Conservation (phyloP, 306 rosid genomes). For the Vigna angularis region DNA sequence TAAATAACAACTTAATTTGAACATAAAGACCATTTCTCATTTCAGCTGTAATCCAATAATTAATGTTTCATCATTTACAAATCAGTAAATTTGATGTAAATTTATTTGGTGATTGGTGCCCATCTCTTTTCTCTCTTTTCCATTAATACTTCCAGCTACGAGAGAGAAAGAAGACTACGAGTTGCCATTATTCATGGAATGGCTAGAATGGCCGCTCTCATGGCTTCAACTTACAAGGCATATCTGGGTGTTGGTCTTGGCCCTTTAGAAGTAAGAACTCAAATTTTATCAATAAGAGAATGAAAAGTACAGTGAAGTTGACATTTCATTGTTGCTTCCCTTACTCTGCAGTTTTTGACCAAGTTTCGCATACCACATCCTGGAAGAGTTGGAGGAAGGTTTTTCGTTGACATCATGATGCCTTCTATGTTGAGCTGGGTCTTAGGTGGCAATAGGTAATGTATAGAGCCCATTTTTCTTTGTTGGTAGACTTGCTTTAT, state of each 20-base stretch:
- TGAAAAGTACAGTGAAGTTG: constrained; percentile 21
- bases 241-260: constrained; percentile 93
- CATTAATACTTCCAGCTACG: constrained; percentile 57
- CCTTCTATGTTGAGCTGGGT: constrained; percentile 91
- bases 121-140: neutral
- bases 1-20: constrained; percentile 14
- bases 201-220: constrained; percentile 94
- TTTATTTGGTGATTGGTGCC: constrained; percentile 26
- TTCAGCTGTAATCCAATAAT: constrained; percentile 25
- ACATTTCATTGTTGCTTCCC: constrained; percentile 12
- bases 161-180: constrained; percentile 69
- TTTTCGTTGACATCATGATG: constrained; percentile 77
- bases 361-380: constrained; percentile 88
- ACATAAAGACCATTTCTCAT: constrained; percentile 5
- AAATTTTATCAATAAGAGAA: constrained; percentile 10
- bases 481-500: constrained; percentile 15
- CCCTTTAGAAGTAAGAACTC: constrained; percentile 70
- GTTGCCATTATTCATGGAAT: constrained; percentile 89
- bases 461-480: constrained; percentile 24
- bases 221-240: constrained; percentile 96
- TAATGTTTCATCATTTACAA: constrained; percentile 26
- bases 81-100: constrained; percentile 11
- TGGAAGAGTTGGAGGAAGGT: constrained; percentile 88
- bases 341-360: constrained; percentile 69
- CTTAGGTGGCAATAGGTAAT: constrained; percentile 89